A percentile compares a stretch with the other conserved stretches of the same genome.
phyloP scores from a whole-genome alignment of 192 early-diverging fungal genomes.

The Phlyctochytrium arcticum region DNA sequence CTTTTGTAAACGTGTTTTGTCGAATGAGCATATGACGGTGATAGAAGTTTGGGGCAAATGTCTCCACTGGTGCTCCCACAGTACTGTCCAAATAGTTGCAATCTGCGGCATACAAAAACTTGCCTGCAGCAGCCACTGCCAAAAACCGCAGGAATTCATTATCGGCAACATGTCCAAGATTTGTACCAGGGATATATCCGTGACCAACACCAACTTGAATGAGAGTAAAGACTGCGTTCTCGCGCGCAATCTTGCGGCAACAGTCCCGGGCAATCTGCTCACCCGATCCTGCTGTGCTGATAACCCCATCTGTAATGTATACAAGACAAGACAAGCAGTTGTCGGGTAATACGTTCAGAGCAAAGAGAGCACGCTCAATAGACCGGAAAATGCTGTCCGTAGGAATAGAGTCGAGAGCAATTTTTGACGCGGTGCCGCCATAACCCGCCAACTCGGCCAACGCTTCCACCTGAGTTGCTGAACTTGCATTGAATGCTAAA shows the following conservation, averaged over 20 bases:
- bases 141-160: constrained; percentile 49
- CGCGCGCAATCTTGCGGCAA: constrained; percentile 23
- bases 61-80: neutral
- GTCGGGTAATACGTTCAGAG: constrained; percentile 33
- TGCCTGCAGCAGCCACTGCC: constrained; percentile 34
- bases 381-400: constrained; percentile 10
- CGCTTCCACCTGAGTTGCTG: neutral
- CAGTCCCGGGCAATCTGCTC: constrained; percentile 34
- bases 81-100: constrained; percentile 36
- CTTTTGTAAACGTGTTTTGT: constrained; percentile 16
- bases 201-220: constrained; percentile 46
- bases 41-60: constrained; percentile 43
- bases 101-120: constrained; percentile 43
- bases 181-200: constrained; percentile 42
- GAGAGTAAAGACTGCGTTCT: constrained; percentile 35
- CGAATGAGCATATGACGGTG: constrained; percentile 42
- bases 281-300: constrained; percentile 15
- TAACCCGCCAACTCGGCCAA: neutral
- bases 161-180: constrained; percentile 50
- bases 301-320: constrained; percentile 48
- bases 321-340: constrained; percentile 40
- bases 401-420: neutral
- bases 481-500: neutral
- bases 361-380: constrained; percentile 35
- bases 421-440: neutral